Evolutionary conservation across 1,139 yeast species (phyloP), one percentile per base, ranked within the genome.

Genomic region (Spencermartinsiella ligniputridi): DNA sequence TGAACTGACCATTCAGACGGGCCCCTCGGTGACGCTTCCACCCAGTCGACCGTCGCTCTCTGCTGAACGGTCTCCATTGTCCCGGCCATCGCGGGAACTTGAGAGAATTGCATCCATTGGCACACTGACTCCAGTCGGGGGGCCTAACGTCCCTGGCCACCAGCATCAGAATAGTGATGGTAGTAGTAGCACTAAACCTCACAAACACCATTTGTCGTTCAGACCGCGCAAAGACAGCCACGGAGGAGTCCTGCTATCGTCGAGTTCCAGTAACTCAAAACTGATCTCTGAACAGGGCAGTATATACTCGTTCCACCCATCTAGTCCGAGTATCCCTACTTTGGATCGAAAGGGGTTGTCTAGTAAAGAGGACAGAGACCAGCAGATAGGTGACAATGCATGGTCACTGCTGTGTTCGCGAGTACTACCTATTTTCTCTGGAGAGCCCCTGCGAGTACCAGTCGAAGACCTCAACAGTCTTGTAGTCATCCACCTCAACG

Each of bases 391-490:
- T 16, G 76, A 74, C 47, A 73, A 72, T 30, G 64, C 79, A 2
- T 76, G 81, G 78, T 58, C 70, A 1, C 59, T 75, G 16, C 60
- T 79, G 2, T 64, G 71, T 19, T 61, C 70, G 2, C 58, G 71
- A 6, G 67, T 74, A 0, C 56, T 70, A 21, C 77, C 81, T 0
- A 52, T 79, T 8, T 79, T 78, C 51, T 64, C 68, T 41, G 74
- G 77, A 17, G 79, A 74, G 21, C 66, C 67, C 4, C 55, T 77
- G 29, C 63, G 72, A 17, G 71, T 73, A 0, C 80, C 83, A 0
- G 71, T 79, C 3, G 85, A 79, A 49, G 83, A 79, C 55, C 62
- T 76, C 36, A 78, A 77, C 54, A 71, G 69, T 38, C 62, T 78
- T 40, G 72, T 78, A 1, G 62, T 69, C 19, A 61, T 75, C 47